Conservation (phyloP, 768 basidiomycete genomes). For the Lactifluus echinatus region DNA sequence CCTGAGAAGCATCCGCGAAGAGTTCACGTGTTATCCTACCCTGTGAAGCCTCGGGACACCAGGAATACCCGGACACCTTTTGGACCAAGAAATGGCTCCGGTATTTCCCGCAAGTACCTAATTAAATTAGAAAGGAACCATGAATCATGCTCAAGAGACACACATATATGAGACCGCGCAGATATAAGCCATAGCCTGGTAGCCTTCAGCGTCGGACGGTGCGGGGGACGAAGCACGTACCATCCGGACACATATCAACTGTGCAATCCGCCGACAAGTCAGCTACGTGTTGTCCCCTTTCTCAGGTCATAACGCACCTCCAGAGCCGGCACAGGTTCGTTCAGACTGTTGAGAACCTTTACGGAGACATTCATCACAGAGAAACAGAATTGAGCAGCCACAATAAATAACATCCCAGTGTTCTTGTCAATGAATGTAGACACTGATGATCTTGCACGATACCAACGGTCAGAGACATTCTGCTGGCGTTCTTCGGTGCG, state of each 20-base stretch:
- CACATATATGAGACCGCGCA: slow-evolving; percentile 46
- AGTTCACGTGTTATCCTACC: slow-evolving; percentile 30
- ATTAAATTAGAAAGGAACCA: not conserved
- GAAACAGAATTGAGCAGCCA: slow-evolving; percentile 48
- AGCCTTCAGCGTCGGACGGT: not conserved
- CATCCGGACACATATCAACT: slow-evolving; percentile 55
- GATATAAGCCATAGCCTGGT: slow-evolving; percentile 43
- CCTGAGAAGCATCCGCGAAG: not conserved
- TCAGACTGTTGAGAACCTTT: slow-evolving; percentile 49
- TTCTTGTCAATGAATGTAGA: slow-evolving; percentile 29
- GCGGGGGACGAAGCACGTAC: slow-evolving; percentile 26
- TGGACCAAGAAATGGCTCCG: slow-evolving; percentile 60
- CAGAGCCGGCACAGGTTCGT: slow-evolving; percentile 39
- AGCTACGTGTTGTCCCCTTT: not conserved
- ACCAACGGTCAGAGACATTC: not conserved
- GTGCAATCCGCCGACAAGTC: not conserved
- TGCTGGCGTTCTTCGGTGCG: not conserved
- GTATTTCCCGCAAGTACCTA: slow-evolving; percentile 35
- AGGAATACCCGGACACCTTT: slow-evolving; percentile 55
- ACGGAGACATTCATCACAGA: slow-evolving; percentile 54
- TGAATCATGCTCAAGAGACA: not conserved
- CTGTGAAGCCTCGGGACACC: slow-evolving; percentile 50
- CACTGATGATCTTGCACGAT: not conserved
- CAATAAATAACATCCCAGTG: slow-evolving; percentile 51
- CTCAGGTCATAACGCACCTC: not conserved